phyloP scores from a whole-genome alignment of 371 early-diverging fungal genomes.

The Vairimorpha necatrix region DNA sequence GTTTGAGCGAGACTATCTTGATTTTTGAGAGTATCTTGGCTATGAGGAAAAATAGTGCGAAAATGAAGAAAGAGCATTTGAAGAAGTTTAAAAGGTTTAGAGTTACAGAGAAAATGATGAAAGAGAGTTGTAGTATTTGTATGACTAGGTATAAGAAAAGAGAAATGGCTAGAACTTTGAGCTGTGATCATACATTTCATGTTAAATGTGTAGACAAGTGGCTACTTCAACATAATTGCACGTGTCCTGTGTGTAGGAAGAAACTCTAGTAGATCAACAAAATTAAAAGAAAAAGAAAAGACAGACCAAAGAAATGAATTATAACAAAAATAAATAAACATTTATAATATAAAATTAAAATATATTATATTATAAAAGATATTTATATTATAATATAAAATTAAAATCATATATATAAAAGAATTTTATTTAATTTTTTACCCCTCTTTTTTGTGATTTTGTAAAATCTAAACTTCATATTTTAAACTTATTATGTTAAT shows the following conservation, averaged over 20 bases:
- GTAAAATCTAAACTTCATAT: too few species aligned
- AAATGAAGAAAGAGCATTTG: not conserved
- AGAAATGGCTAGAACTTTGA: constrained; percentile 25
- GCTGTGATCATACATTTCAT: constrained; percentile 26
- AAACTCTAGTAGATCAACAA: too few species aligned
- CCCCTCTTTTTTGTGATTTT: too few species aligned
- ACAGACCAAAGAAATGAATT: too few species aligned
- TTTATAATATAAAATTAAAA: too few species aligned
- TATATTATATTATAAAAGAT: too few species aligned
- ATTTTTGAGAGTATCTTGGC: not conserved
- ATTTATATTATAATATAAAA: too few species aligned
- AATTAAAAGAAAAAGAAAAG: too few species aligned
- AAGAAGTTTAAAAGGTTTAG: constrained; percentile 1
- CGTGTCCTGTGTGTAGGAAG: constrained; percentile 54
- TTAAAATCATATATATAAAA: too few species aligned
- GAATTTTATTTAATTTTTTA: too few species aligned
- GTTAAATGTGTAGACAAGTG: constrained; percentile 24
- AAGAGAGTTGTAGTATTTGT: not conserved
- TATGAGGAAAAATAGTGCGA: not conserved
- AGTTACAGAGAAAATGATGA: constrained; percentile 1
- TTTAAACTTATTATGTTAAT: too few species aligned
- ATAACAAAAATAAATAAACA: too few species aligned
- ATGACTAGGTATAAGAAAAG: not conserved
- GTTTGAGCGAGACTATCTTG: not conserved
- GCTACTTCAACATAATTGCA: constrained; percentile 32